Percentiles rank a stretch among this genome's conserved stretches.
Evolutionary conservation across 306 rosid genomes (phyloP).

Genomic region (Cucumis hystrix): DNA sequence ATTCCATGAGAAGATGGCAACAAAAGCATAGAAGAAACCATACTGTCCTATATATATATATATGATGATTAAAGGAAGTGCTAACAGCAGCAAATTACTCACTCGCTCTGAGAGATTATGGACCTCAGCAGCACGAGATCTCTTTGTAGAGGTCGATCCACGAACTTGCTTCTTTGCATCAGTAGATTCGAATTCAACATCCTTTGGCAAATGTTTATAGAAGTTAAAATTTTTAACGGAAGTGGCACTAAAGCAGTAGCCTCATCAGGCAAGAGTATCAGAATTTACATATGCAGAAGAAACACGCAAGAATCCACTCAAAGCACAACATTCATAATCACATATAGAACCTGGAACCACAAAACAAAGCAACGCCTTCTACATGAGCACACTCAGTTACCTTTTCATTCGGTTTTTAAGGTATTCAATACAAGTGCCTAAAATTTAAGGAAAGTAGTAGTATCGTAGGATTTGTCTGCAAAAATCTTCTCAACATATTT

Average conservation of each 20-base stretch:
- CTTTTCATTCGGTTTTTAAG: not conserved
- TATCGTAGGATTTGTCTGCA: not conserved
- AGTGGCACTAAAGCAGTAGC: not conserved
- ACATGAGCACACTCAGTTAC: not conserved
- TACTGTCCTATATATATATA: no score
- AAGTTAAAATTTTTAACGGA: not conserved
- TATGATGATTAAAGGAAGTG: not conserved
- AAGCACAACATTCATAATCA: not conserved
- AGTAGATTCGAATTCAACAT: constrained; percentile 33
- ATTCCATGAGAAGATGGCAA: constrained; percentile 1
- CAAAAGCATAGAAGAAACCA: not conserved
- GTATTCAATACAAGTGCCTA: not conserved
- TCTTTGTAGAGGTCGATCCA: constrained; percentile 43
- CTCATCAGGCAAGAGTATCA: not conserved
- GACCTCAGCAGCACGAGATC: constrained; percentile 73
- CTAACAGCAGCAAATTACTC: not conserved
- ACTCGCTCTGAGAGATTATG: constrained; percentile 96
- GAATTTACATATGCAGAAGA: not conserved
- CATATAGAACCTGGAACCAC: not conserved
- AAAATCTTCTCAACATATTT: not conserved
- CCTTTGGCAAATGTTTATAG: constrained; percentile 25
- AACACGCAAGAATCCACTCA: not conserved
- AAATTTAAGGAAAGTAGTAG: not conserved
- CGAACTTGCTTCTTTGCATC: constrained; percentile 38
- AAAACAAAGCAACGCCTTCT: not conserved